Conservation (phyloP, 2,329 filamentous ascomycete genomes). For the Chaetoscypha palmicola region DNA sequence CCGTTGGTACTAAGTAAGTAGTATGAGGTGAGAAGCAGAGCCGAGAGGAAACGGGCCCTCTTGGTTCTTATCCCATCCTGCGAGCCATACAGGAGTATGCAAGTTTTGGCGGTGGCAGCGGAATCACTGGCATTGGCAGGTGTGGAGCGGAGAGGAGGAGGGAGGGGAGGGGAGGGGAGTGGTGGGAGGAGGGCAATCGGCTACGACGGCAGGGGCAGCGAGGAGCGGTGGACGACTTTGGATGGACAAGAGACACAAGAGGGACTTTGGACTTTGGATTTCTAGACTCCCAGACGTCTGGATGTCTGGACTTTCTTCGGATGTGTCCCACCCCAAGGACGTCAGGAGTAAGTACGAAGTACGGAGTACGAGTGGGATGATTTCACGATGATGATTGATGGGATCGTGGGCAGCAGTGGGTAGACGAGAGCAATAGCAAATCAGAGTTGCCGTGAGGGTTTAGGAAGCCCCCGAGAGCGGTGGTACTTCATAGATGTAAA, state of each 20-base stretch:
- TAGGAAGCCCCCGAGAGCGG: not conserved
- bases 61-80: constrained; percentile 24
- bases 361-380: not conserved
- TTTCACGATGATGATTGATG: not conserved
- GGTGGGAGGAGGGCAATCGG: not conserved
- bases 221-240: not conserved
- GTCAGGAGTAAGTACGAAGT: no score
- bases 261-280: no score
- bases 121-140: constrained; percentile 1
- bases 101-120: constrained; percentile 10
- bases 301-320: not conserved
- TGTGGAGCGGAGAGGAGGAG: not conserved
- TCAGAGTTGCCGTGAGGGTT: not conserved
- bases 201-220: not conserved
- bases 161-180: constrained; percentile 6
- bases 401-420: not conserved
- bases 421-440: not conserved
- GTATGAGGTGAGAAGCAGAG: not conserved
- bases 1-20: constrained; percentile 11
- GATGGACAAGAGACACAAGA: no score
- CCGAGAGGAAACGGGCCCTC: constrained; percentile 25
- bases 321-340: not conserved
- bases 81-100: constrained; percentile 15
- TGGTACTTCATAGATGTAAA: no score
- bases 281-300: no score